Base-by-base conservation (phyloP, 805 yeast species). In the Nakazawaea pomicola region DNA sequence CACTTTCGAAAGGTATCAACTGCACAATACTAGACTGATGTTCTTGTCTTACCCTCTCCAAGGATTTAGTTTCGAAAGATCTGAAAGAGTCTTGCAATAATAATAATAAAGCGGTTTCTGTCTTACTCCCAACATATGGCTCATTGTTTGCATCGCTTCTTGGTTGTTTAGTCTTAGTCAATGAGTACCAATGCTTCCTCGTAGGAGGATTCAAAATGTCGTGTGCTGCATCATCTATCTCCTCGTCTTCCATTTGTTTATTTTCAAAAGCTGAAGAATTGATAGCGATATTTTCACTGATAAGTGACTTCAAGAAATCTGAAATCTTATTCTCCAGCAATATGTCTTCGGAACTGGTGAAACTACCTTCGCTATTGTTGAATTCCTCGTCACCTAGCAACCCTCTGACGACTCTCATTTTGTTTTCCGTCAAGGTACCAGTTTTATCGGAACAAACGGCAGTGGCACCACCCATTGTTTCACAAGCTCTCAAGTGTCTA, bases 401-500 rank as follows among this genome's bases (percentile, higher is more conserved):
- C 3, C 93, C 95, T 42, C 72, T 75, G 9, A 89, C 96, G 5
- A 93, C 89, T 29, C 88, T 76, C 99, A 93, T 93, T 54, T 71
- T 73, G 60, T 93, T 93, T 59, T 89, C 95, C 1, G 99, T 93
- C 43, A 93, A 71, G 10, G 99, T 93, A 45, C 99, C 99, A 1
- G 99, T 93, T 61, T 93, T 91, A 65, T 93, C 99, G 0, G 97
- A 89, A 62, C 99, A 93, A 38, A 93, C 73, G 4, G 96, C 93
- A 11, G 98, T 93, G 2, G 97, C 99, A 35, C 95, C 88, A 32
- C 99, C 99, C 98, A 93, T 91, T 14, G 96, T 93, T 63, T 93
- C 99, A 72, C 99, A 93, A 34, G 95, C 82, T 55, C 81, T 82
- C 50, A 93, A 69, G 8, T 88, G 95, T 53, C 99, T 79, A n/a